Conservation (phyloP, 148 eudicot genomes). For the Rhododendron ovatum region DNA sequence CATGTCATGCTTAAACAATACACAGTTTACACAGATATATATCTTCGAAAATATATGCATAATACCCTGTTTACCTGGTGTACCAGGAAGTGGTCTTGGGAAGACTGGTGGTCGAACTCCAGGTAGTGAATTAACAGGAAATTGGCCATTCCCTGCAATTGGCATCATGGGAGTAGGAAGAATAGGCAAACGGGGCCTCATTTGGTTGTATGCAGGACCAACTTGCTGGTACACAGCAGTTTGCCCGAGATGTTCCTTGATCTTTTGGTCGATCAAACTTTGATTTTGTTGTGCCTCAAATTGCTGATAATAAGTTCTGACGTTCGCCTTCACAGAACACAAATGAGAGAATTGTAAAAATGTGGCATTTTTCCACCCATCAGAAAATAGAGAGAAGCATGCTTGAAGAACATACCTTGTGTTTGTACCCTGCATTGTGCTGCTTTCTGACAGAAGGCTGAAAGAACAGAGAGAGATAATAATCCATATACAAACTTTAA, state of each 20-base stretch:
- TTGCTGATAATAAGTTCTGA: conserved; percentile 71
- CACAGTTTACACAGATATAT: background rate
- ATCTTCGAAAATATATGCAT: background rate
- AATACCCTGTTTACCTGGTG: background rate
- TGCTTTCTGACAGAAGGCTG: conserved; percentile 97
- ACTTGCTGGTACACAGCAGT: conserved; percentile 54
- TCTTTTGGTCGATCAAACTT: conserved; percentile 79
- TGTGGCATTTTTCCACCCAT: background rate
- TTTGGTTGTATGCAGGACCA: conserved; percentile 50
- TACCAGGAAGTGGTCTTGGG: conserved; percentile 49
- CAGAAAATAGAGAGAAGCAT: background rate
- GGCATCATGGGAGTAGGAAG: conserved; percentile 59
- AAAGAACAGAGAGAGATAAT: conserved; percentile 3
- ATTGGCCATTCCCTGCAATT: conserved; percentile 32
- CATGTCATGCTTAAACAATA: background rate
- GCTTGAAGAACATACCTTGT: conserved; percentile 47
- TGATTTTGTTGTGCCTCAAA: conserved; percentile 88
- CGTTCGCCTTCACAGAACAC: conserved; percentile 54
- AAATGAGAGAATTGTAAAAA: background rate
- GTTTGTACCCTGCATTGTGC: conserved; percentile 95
- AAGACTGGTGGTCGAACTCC: conserved; percentile 69
- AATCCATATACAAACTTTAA: conserved; percentile 5
- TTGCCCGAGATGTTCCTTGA: conserved; percentile 90
- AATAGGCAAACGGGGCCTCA: conserved; percentile 56
- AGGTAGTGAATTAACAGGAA: conserved; percentile 42